phyloP scores from a whole-genome alignment of 345 rosid genomes.

The Cardamine chenopodiifolia region DNA sequence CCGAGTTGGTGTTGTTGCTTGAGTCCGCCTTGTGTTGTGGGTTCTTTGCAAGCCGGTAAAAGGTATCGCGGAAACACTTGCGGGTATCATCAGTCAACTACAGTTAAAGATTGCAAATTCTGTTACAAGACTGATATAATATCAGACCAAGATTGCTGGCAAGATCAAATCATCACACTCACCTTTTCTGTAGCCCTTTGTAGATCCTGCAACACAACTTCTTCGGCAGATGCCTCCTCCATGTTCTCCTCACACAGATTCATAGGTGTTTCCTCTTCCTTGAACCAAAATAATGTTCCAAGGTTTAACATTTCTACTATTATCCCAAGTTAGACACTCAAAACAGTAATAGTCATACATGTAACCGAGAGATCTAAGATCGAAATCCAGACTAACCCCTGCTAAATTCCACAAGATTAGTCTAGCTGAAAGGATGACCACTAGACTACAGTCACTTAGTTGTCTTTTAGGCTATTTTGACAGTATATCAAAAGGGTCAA shows the following conservation, averaged over 20 bases:
- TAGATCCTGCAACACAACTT: constrained; percentile 66
- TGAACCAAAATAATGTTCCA: constrained; percentile 26
- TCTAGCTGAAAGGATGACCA: not conserved
- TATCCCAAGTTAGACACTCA: not conserved
- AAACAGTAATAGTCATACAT: not conserved
- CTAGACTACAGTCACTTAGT: constrained; percentile 14
- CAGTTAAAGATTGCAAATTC: not conserved
- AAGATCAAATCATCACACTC: constrained; percentile 13
- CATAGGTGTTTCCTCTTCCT: constrained; percentile 27
- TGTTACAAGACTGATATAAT: constrained; percentile 18
- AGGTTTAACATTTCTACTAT: constrained; percentile 25
- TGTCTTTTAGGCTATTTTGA: constrained; percentile 4
- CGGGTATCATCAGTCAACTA: constrained; percentile 71
- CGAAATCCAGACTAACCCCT: not conserved
- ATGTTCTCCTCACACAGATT: constrained; percentile 34
- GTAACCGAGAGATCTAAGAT: not conserved
- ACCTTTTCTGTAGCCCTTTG: constrained; percentile 67
- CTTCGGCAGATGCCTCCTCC: constrained; percentile 57
- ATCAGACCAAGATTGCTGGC: not conserved
- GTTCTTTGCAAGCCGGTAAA: constrained; percentile 83
- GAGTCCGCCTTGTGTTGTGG: constrained; percentile 42
- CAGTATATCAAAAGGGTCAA: not conserved
- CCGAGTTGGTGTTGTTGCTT: constrained; percentile 13
- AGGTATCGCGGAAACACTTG: constrained; percentile 76
- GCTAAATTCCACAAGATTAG: not conserved